These are phyloP conservation scores for Tricholoma bakamatsutake DNA, from an alignment of 768 basidiomycete species.

Conservation along the genomic window DNA sequence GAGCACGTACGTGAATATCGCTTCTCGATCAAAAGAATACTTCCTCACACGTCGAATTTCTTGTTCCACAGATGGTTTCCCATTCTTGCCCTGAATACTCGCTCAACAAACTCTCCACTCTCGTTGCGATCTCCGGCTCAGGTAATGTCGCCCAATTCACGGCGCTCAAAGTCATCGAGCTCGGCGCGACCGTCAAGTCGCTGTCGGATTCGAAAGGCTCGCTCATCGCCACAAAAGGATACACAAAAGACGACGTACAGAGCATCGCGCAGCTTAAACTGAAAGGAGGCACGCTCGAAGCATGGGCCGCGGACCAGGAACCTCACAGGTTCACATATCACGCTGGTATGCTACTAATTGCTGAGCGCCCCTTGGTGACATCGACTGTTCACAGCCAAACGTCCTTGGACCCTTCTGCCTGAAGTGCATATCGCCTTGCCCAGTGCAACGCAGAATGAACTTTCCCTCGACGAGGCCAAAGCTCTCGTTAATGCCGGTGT, in stretches of 20 bases:
- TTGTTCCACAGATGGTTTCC: conserved; percentile 42
- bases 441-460: conserved; percentile 68
- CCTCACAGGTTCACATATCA: conserved; percentile 43
- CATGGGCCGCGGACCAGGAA: conserved; percentile 21
- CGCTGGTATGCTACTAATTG: conserved; percentile 25
- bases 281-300: conserved; percentile 42
- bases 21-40: not conserved
- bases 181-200: conserved; percentile 64
- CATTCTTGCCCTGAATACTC: conserved; percentile 52
- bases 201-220: conserved; percentile 74
- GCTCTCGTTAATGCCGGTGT: conserved; percentile 64
- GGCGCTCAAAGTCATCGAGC: conserved; percentile 71
- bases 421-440: conserved; percentile 66
- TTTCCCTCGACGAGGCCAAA: conserved; percentile 62
- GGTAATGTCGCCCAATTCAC: conserved; percentile 77
- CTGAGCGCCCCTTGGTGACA: conserved; percentile 1
- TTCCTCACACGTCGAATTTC: not conserved
- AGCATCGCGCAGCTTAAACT: conserved; percentile 50
- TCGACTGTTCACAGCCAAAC: conserved; percentile 31
- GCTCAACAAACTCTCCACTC: conserved; percentile 38
- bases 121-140: conserved; percentile 56
- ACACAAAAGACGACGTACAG: conserved; percentile 49
- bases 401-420: conserved; percentile 64
- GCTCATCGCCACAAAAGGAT: conserved; percentile 52
- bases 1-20: conserved; percentile 45